A percentile compares a stretch with the other conserved stretches of the same genome.
Conservation (phyloP, 257 asterid genomes). For the Nicotiana undulata region DNA sequence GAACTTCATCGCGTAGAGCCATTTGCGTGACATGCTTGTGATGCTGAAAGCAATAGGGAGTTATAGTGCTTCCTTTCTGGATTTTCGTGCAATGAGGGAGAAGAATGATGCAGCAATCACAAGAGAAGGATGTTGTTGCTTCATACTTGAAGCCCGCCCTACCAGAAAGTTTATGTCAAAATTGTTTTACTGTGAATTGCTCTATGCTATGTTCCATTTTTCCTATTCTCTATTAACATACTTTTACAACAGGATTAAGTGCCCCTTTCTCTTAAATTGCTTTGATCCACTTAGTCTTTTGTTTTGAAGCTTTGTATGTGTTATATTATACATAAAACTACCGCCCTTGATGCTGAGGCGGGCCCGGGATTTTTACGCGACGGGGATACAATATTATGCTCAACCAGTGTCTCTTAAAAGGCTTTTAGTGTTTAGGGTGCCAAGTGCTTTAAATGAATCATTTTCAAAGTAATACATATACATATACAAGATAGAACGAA, state of each 20-base stretch:
- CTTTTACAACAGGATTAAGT: neutral
- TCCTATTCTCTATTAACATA: neutral
- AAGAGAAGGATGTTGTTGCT: neutral
- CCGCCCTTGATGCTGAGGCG: neutral
- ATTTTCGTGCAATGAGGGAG: neutral
- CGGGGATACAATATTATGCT: too few species aligned
- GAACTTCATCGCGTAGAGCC: neutral
- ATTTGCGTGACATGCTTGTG: neutral
- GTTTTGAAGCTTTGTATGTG: neutral
- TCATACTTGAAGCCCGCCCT: too few species aligned
- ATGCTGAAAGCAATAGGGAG: neutral
- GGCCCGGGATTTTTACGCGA: too few species aligned
- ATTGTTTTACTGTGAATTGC: neutral
- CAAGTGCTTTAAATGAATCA: too few species aligned
- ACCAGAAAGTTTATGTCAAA: neutral
- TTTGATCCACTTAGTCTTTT: neutral
- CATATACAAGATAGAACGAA: too few species aligned
- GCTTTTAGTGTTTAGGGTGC: too few species aligned
- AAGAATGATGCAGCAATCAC: neutral
- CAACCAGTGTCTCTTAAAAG: too few species aligned
- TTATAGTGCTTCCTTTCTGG: neutral
- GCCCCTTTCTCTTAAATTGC: neutral
- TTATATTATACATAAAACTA: neutral
- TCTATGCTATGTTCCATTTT: neutral
- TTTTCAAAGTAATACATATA: too few species aligned